A percentile compares a stretch with the other conserved stretches of the same genome.
These are phyloP conservation scores for Leccinum barrowsii DNA, from an alignment of 768 basidiomycete genomes.

Conservation along the genomic window DNA sequence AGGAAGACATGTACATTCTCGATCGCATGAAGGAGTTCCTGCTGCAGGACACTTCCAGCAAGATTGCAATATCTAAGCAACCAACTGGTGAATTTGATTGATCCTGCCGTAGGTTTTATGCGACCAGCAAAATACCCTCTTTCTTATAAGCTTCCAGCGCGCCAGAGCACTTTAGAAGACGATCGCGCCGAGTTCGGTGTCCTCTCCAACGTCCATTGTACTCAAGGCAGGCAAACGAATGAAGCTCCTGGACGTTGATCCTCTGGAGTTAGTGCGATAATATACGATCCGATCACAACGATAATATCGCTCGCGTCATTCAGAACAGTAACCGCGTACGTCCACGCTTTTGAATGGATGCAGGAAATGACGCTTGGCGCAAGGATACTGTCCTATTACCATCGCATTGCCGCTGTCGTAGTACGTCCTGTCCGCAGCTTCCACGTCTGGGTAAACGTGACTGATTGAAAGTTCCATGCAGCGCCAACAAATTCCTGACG, in stretches of 20 bases:
- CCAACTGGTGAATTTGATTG: conserved; percentile 68
- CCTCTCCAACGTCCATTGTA: conserved; percentile 70
- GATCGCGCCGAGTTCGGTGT: conserved; percentile 48
- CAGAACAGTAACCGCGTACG: conserved; percentile 81
- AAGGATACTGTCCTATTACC: conserved; percentile 72
- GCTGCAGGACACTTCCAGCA: conserved; percentile 57
- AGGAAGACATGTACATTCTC: conserved; percentile 80
- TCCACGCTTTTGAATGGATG: neutral
- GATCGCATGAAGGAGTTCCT: conserved; percentile 81
- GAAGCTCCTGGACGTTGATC: conserved; percentile 82
- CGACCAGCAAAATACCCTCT: neutral
- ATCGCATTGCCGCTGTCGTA: no score
- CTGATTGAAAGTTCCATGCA: no score
- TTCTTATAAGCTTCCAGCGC: conserved; percentile 32
- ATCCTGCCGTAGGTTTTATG: conserved; percentile 64
- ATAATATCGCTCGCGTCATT: conserved; percentile 86
- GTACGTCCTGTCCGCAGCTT: no score
- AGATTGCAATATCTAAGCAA: conserved; percentile 70
- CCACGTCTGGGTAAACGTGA: no score
- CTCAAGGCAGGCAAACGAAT: conserved; percentile 71
- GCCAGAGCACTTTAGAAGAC: conserved; percentile 59
- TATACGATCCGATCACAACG: conserved; percentile 79
- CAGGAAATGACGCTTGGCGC: neutral
- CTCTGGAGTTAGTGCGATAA: conserved; percentile 88
- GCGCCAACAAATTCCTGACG: no score